Evolutionary conservation across 495 filamentous ascomycete genomes (phyloP), one percentile per base, ranked within the genome.

Genomic region (Neurospora terricola): DNA sequence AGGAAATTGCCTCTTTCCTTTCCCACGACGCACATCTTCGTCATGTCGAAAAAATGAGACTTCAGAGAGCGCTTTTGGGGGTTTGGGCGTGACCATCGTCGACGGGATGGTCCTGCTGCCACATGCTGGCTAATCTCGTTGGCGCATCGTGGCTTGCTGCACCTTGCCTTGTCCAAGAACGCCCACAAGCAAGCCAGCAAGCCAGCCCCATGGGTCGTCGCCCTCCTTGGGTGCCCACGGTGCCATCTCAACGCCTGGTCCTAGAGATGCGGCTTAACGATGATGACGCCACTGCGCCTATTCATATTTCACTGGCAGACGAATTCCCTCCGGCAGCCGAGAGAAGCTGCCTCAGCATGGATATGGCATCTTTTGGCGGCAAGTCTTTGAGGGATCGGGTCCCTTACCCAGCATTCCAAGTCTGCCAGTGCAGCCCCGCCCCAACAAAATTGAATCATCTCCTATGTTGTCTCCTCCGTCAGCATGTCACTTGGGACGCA

Each of bases 1-100:
- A 71, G 74, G 72, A 76, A 74, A 77, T 77, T 74, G 40, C 74
- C 48, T 30, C 27, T 36, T 23, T 40, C 16, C 48, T 38, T 69
- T 38, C 48, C 36, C 54, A 68, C 21, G 16, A 27, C 34, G n/a
- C 36, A 40, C 48, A 42, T 40, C 42, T 42, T 70, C 66, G 18
- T 66, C 54, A 66, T 66, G 30, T 34, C 54, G 3, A 66, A 34
- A 21, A 70, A 18, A n/a, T 36, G 40, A 54, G 30, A 23, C n/a
- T 38, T 4, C 14, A 23, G 10, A 40, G 45, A 11, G 38, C 70
- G 3, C 43, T 37, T 66, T 38, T 72, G n/a, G 45, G 37, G 40
- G 40, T 43, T 71, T 43, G 43, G 38, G 43, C 39, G 12, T 42
- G 48, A 43, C 38, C 66, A 16, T 73, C 23, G 23, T 73, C 27